Percentiles rank a stretch among this genome's conserved stretches.
phyloP scores from a whole-genome alignment of 139 green algal genomes.

The Tetratostichococcus sp. region DNA sequence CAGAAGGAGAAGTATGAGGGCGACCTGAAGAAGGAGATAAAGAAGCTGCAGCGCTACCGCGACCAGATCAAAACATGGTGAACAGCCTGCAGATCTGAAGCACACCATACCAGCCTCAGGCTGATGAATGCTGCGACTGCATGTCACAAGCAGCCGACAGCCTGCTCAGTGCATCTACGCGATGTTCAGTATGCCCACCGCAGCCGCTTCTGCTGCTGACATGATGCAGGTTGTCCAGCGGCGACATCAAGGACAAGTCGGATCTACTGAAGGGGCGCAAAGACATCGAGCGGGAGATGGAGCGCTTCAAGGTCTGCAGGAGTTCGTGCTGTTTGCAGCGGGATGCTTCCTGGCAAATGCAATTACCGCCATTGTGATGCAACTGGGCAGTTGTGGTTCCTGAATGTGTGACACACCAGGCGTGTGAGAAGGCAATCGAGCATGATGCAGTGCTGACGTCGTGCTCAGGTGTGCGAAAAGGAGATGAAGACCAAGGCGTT shows the following conservation, averaged over 20 bases:
- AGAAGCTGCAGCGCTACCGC: slow-evolving; percentile 97
- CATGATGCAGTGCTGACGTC: no score
- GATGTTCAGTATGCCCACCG: no score
- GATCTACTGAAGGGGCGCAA: slow-evolving; percentile 75
- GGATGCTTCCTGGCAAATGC: not conserved
- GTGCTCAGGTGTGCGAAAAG: no score
- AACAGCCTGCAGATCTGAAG: no score
- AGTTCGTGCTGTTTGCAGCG: no score
- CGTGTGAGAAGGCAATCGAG: no score
- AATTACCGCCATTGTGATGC: no score
- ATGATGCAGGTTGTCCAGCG: slow-evolving; percentile 63
- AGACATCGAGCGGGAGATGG: slow-evolving; percentile 95
- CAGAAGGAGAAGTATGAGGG: slow-evolving; percentile 95
- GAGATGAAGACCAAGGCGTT: slow-evolving; percentile 97
- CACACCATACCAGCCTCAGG: not conserved
- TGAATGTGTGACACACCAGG: no score
- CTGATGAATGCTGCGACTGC: slow-evolving; percentile 1
- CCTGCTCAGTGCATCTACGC: no score
- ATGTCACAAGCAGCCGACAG: no score
- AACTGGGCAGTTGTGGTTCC: no score
- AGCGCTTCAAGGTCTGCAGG: slow-evolving; percentile 86
- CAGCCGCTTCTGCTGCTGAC: no score
- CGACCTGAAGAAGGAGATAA: slow-evolving; percentile 99
- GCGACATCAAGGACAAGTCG: slow-evolving; percentile 97
- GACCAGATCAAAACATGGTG: slow-evolving; percentile 99